A percentile compares a stretch with the other conserved stretches of the same genome.
Evolutionary conservation across 106 monocot genomes (phyloP).

Genomic region (Xerophyta viscosa): DNA sequence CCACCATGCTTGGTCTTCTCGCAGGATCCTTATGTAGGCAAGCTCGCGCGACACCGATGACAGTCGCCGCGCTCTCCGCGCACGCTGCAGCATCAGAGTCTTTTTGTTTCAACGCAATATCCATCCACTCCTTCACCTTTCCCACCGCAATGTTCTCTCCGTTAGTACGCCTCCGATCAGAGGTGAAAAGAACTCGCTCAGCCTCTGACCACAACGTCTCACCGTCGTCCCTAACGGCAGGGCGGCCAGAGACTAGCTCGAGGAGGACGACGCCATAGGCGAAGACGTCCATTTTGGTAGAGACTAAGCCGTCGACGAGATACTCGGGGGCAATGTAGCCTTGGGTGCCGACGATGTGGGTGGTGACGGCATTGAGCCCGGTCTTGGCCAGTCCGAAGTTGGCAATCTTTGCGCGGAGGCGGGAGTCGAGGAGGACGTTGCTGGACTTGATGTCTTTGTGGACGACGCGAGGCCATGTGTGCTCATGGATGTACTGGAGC

Average conservation of each 20-base stretch:
- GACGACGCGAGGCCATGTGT: slow-evolving; percentile 81
- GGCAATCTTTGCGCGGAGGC: slow-evolving; percentile 70
- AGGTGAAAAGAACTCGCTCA: slow-evolving; percentile 22
- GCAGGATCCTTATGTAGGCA: slow-evolving; percentile 63
- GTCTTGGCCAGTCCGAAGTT: slow-evolving; percentile 78
- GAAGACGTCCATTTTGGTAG: slow-evolving; percentile 84
- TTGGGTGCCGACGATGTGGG: slow-evolving; percentile 71
- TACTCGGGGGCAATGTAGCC: slow-evolving; percentile 85
- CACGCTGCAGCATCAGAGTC: slow-evolving; percentile 10
- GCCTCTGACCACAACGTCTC: slow-evolving; percentile 50
- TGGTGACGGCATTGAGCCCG: slow-evolving; percentile 74
- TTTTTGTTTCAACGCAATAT: slow-evolving; percentile 16
- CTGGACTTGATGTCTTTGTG: slow-evolving; percentile 85
- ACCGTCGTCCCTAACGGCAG: slow-evolving; percentile 34
- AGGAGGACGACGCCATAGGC: slow-evolving; percentile 79
- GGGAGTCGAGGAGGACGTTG: slow-evolving; percentile 63
- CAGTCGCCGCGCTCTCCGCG: slow-evolving; percentile 40
- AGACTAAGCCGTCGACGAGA: slow-evolving; percentile 52
- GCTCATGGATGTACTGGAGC: slow-evolving; percentile 93
- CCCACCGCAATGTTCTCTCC: slow-evolving; percentile 9
- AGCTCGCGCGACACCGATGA: slow-evolving; percentile 39
- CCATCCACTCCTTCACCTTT: slow-evolving; percentile 46
- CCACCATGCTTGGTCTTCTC: slow-evolving; percentile 71
- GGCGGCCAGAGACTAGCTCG: slow-evolving; percentile 61
- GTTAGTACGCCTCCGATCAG: slow-evolving; percentile 6